These are phyloP conservation scores for Fusarium devonianum DNA, from an alignment of 2,329 filamentous ascomycete genomes.

Conservation along the genomic window DNA sequence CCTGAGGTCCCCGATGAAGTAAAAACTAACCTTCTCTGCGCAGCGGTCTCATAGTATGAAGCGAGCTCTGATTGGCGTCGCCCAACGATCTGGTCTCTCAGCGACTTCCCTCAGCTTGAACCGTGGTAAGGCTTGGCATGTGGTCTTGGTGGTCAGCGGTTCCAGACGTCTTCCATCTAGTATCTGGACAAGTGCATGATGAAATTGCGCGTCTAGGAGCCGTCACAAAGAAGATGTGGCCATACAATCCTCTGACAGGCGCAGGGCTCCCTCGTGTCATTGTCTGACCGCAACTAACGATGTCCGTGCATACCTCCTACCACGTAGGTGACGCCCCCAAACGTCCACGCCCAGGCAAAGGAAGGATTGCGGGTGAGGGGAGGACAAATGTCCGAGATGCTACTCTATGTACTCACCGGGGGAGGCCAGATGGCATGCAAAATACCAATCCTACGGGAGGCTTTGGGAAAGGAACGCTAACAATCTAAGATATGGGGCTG, in stretches of 20 bases:
- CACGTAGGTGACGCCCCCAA: neutral
- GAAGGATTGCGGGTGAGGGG: neutral
- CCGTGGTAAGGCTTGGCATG: neutral
- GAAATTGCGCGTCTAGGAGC: slow-evolving; percentile 3
- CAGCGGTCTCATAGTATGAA: slow-evolving; percentile 4
- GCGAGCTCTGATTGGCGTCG: too few species aligned
- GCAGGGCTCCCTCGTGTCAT: neutral
- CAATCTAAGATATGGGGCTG: too few species aligned
- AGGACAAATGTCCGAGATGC: neutral
- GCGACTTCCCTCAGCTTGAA: neutral
- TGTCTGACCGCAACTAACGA: neutral
- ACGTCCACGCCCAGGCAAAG: neutral
- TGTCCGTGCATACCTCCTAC: neutral
- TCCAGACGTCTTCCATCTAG: neutral
- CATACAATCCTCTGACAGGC: neutral
- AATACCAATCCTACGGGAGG: too few species aligned
- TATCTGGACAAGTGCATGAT: neutral
- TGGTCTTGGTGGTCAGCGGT: neutral
- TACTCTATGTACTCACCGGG: too few species aligned
- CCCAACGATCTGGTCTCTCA: neutral
- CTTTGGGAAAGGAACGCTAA: too few species aligned
- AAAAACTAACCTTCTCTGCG: neutral
- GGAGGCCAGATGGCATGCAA: too few species aligned
- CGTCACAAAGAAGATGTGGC: neutral
- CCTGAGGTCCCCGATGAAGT: neutral